Base-by-base conservation (phyloP, 176 grass and related monocot species). In the Raddia guianensis region DNA sequence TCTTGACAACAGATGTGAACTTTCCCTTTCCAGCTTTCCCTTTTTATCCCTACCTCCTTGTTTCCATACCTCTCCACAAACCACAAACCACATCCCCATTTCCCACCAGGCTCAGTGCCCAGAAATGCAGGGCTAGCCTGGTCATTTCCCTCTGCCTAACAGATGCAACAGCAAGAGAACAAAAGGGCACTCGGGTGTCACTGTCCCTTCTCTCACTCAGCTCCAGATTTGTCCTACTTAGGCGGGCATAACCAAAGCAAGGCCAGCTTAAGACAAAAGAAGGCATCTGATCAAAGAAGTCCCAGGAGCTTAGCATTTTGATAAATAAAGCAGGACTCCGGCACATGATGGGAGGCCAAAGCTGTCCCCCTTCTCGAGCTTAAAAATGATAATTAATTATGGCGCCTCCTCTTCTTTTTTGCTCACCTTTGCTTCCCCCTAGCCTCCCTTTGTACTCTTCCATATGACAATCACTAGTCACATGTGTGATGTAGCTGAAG, bases 191-290 rank as follows among this genome's bases (percentile, higher is more conserved):
- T 61, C 0, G 45, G 10, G 37, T 20, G 62, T 55, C 86, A 59
- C 76, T 84, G 81, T 88, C 73, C 58, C 45, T 56, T 56, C 73
- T 49, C 47, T 49, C 3, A 40, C 37, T 40, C 71, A 11, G 33
- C 82, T 89, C 68, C 65, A 85, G 57, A 77, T 81, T 85, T 85
- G 87, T 89, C 87, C 72, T 85, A 76, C 77, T 81, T 81, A 68
- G n/a, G 5, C 61, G 32, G 20, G 55, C 78, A 76, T 45, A 55
- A 56, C 35, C 35, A 18, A 55, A 56, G 20, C 35, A 18, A 59
- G 1, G 49, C 74, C 42, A 19, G 47, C 12, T 51, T 13, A 75
- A 71, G 77, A 85, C 72, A 85, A 85, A 81, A 66, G 72, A 76
- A 35, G 49, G 65, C 87, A 85, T 80, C 76, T 80, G 76, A 75